These are phyloP conservation scores for Yarrowia sp. DNA, from an alignment of 805 yeast genomes.

Conservation along the genomic window DNA sequence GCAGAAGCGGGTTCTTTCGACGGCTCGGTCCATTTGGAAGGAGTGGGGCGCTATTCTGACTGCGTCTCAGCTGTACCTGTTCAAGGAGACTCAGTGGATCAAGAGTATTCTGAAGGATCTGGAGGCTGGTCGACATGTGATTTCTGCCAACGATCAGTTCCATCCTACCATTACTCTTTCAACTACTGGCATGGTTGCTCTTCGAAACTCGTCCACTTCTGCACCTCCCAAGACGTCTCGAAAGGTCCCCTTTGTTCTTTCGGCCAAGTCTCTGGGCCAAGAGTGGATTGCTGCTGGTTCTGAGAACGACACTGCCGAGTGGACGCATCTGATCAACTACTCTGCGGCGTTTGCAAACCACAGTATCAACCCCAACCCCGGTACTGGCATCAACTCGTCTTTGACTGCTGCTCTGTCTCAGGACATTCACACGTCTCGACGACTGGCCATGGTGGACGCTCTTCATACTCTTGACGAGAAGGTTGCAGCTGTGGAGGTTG, in stretches of 20 bases:
- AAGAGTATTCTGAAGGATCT: slow-evolving; percentile 30
- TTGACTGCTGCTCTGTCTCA: not conserved
- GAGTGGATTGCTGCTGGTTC: slow-evolving; percentile 44
- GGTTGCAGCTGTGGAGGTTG: slow-evolving; percentile 36
- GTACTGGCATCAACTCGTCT: not conserved
- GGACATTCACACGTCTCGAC: slow-evolving; percentile 10
- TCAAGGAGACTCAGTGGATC: slow-evolving; percentile 42
- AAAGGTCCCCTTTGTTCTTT: slow-evolving; percentile 35
- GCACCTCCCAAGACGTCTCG: slow-evolving; percentile 27
- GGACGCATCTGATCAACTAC: slow-evolving; percentile 58
- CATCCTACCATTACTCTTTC: slow-evolving; percentile 39
- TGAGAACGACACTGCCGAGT: slow-evolving; percentile 49
- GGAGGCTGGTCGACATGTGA: slow-evolving; percentile 27
- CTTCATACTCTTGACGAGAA: slow-evolving; percentile 37
- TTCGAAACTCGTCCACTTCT: slow-evolving; percentile 30
- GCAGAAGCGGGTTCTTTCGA: slow-evolving; percentile 34
- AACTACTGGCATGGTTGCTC: slow-evolving; percentile 45
- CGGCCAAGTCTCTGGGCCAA: slow-evolving; percentile 36
- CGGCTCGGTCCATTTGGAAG: slow-evolving; percentile 38
- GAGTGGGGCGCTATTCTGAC: slow-evolving; percentile 46
- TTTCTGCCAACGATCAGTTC: slow-evolving; percentile 40
- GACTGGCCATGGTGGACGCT: slow-evolving; percentile 19
- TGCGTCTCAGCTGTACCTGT: slow-evolving; percentile 42
- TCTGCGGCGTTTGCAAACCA: slow-evolving; percentile 48
- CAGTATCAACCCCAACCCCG: slow-evolving; percentile 27